Base-by-base conservation (phyloP, 306 rosid species). In the Lablab purpureus region DNA sequence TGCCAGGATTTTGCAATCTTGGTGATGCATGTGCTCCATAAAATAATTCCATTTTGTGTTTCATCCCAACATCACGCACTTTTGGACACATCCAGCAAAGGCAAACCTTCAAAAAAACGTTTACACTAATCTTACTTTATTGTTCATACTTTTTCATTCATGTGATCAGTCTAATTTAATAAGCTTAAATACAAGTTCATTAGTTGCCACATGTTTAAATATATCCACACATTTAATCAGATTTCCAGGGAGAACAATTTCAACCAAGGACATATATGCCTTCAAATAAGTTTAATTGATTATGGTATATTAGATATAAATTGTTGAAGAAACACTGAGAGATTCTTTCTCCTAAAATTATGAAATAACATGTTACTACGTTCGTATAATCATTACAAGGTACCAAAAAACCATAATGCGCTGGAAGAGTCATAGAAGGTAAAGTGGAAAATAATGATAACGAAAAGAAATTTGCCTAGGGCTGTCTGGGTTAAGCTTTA, bases 1-100 rank as follows among this genome's bases (percentile, higher is more conserved):
- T 63, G 55, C 62, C 27, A 67, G 83, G 87, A 86, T 83, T 76
- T 67, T 50, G 78, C 78, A 73, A 83, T 83, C 85, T 73, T 36
- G 0, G 1, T 52, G 14, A 63, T 62, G 45, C 70, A 62, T 28
- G 71, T 47, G 68, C 47, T 56, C 84, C 79, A 23, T 80, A 22
- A 14, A 54, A 67, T 81, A n/a, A 67, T 81, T 67, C 63, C 64
- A 23, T 55, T 51, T 67, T 8, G 32, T 67, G 46, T 52, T 67
- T 14, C 4, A 64, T 65, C 71, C 49, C 71, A 18, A 62, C 71
- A 27, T 27, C 43, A 46, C 45, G 10, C 43, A 17, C 0, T 67
- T 66, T 77, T 66, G 54, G 74, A 76, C 73, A 8, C 40, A 34
- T 50, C 58, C 45, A 9, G 3, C 30, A 73, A 55, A 32, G 8